phyloP scores from a whole-genome alignment of 176 grass and related monocot genomes.

The Phoenix roebelenii region DNA sequence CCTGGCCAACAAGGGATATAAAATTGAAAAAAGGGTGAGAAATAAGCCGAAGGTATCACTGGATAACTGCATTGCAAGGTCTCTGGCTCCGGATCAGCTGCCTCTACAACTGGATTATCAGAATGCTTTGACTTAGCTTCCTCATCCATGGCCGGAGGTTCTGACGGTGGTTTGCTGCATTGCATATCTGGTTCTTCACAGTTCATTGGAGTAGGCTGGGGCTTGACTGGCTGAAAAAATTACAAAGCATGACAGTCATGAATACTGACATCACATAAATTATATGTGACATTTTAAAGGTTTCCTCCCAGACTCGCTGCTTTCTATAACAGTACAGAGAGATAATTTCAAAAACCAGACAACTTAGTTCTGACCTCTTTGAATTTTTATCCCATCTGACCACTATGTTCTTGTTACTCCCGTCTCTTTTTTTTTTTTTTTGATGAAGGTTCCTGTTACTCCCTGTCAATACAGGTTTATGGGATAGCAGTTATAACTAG shows the following conservation, averaged over 20 bases:
- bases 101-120: constrained; percentile 45
- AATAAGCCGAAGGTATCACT: constrained; percentile 68
- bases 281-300: too few relatives aligned
- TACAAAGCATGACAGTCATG: not conserved
- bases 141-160: constrained; percentile 42
- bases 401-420: too few relatives aligned
- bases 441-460: too few relatives aligned
- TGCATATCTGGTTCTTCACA: constrained; percentile 56
- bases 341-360: too few relatives aligned
- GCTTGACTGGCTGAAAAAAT: constrained; percentile 54
- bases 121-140: constrained; percentile 75
- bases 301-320: too few relatives aligned
- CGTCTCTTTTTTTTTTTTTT: too few relatives aligned
- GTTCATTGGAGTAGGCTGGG: constrained; percentile 46
- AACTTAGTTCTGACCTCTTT: too few relatives aligned
- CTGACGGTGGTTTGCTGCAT: constrained; percentile 40
- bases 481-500: too few relatives aligned
- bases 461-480: too few relatives aligned
- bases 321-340: too few relatives aligned
- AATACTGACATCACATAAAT: too few relatives aligned
- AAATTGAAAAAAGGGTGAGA: constrained; percentile 71
- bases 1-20: constrained; percentile 64
- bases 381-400: too few relatives aligned
- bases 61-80: constrained; percentile 57
- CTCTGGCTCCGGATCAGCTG: constrained; percentile 30